These are phyloP conservation scores for Cymbopogon flexuosus DNA, from an alignment of 202 grass and related monocot species.

Conservation along the genomic window DNA sequence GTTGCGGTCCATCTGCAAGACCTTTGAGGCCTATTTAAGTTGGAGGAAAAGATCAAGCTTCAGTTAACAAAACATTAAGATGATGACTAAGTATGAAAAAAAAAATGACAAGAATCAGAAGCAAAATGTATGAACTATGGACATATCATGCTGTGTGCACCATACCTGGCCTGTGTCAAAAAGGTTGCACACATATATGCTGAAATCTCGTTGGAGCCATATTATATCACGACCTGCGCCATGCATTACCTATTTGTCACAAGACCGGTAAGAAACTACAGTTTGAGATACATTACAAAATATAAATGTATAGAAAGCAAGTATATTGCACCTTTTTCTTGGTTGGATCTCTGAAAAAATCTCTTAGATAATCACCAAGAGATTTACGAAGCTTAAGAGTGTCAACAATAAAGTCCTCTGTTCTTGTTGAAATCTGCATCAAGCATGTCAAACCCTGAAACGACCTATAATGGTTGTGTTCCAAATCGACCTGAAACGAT, in stretches of 20 bases:
- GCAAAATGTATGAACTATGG: not conserved
- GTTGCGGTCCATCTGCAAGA: conserved; percentile 83
- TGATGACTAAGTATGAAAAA: not conserved
- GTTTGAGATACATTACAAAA: conserved; percentile 5
- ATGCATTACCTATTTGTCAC: conserved; percentile 71
- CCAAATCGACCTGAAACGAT: conserved; percentile 77
- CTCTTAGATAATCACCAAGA: conserved; percentile 75
- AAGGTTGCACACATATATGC: conserved; percentile 92
- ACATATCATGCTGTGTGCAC: conserved; percentile 10
- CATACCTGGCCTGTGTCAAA: conserved; percentile 91
- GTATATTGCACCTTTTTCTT: conserved; percentile 67
- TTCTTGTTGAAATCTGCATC: conserved; percentile 98
- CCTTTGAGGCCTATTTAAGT: conserved; percentile 71
- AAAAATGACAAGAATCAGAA: not conserved
- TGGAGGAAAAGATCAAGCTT: conserved; percentile 29
- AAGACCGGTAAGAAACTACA: conserved; percentile 36
- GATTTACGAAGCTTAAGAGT: conserved; percentile 80
- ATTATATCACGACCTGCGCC: conserved; percentile 92
- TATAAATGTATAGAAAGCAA: conserved; percentile 20
- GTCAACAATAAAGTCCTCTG: conserved; percentile 86
- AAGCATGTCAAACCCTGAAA: conserved; percentile 95
- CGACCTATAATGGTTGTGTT: conserved; percentile 93
- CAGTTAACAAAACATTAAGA: conserved; percentile 14
- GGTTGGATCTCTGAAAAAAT: conserved; percentile 73
- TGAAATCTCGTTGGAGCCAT: conserved; percentile 95